Conservation (phyloP, 2,329 filamentous ascomycete species). For the Fusarium sterilihyphosum region DNA sequence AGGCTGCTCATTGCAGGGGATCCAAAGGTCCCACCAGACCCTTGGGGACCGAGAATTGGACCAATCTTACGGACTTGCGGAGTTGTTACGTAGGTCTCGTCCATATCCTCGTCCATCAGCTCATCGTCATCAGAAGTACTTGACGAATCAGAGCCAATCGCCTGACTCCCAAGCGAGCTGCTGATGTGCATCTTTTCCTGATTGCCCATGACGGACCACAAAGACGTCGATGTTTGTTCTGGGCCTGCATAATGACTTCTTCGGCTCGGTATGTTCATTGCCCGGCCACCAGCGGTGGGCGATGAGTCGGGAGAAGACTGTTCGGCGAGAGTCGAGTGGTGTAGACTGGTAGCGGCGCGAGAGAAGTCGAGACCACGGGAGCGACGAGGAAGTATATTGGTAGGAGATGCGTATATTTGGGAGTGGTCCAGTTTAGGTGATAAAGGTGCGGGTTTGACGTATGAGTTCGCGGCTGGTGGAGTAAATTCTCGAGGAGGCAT, state of each 20-base stretch:
- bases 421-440: slow-evolving; percentile 88
- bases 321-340: slow-evolving; percentile 93
- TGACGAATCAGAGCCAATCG: slow-evolving; percentile 79
- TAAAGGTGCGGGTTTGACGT: slow-evolving; percentile 70
- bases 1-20: slow-evolving; percentile 80
- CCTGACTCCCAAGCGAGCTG: slow-evolving; percentile 80
- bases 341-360: slow-evolving; percentile 89
- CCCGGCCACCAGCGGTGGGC: slow-evolving; percentile 78
- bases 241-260: slow-evolving; percentile 60
- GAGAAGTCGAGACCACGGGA: slow-evolving; percentile 94
- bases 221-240: slow-evolving; percentile 74
- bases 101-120: slow-evolving; percentile 77
- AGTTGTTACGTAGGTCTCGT: slow-evolving; percentile 84
- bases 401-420: slow-evolving; percentile 86
- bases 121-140: slow-evolving; percentile 77
- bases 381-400: slow-evolving; percentile 86
- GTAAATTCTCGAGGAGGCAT: slow-evolving; percentile 50
- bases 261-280: slow-evolving; percentile 69
- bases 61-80: slow-evolving; percentile 76
- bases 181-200: slow-evolving; percentile 78
- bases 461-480: slow-evolving; percentile 50
- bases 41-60: slow-evolving; percentile 57
- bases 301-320: slow-evolving; percentile 90
- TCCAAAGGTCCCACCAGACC: slow-evolving; percentile 68
- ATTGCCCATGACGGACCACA: slow-evolving; percentile 77